phyloP scores from a whole-genome alignment of 108 stramenopile species.

The Skeletonema marinoi region DNA sequence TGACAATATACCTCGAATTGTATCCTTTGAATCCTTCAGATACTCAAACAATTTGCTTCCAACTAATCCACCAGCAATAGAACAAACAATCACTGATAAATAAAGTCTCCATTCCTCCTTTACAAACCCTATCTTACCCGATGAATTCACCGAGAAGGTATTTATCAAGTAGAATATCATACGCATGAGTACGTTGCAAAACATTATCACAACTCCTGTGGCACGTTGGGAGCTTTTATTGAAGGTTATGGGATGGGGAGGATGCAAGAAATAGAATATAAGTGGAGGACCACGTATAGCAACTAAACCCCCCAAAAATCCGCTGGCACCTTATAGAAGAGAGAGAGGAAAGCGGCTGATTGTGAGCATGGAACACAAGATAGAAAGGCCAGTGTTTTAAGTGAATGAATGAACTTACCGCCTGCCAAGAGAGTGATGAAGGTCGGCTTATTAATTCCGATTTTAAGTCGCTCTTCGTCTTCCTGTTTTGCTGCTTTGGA shows the following conservation, averaged over 20 bases:
- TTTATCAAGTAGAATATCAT: constrained; percentile 37
- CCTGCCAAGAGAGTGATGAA: constrained; percentile 28
- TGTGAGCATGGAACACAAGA: no score
- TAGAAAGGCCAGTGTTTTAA: no score
- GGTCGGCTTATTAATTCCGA: constrained; percentile 18
- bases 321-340: constrained; percentile 5
- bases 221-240: constrained; percentile 47
- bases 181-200: constrained; percentile 39
- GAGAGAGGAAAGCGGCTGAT: not conserved
- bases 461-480: constrained; percentile 4
- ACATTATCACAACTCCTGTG: constrained; percentile 44
- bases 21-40: constrained; percentile 35
- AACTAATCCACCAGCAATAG: constrained; percentile 32
- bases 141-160: constrained; percentile 10
- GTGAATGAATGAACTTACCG: not conserved
- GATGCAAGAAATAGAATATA: constrained; percentile 51
- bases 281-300: constrained; percentile 55
- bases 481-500: not conserved
- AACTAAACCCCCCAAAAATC: constrained; percentile 53
- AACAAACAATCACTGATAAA: constrained; percentile 24
- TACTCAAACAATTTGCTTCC: constrained; percentile 43
- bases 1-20: constrained; percentile 29
- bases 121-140: constrained; percentile 11
- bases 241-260: constrained; percentile 40
- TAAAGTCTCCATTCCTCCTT: constrained; percentile 45